Conservation (phyloP, 441 rosid species). For the Aleurites moluccanus region DNA sequence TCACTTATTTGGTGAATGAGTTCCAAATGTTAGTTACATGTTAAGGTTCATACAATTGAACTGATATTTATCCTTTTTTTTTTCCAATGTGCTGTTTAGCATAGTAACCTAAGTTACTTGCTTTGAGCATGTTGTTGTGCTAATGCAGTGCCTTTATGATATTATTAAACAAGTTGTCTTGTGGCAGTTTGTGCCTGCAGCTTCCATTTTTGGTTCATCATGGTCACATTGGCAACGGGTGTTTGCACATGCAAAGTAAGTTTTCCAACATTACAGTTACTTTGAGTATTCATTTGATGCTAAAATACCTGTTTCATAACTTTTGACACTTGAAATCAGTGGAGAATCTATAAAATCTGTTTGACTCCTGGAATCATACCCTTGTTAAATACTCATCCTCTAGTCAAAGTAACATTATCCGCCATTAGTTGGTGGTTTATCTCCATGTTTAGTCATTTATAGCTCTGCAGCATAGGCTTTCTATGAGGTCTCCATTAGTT, state of each 20-base stretch:
- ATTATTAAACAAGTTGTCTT: constrained; percentile 13
- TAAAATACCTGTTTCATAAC: neutral
- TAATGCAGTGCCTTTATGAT: neutral
- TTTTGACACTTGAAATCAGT: neutral
- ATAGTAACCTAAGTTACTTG: neutral
- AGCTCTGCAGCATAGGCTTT: neutral
- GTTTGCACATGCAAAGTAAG: constrained; percentile 60
- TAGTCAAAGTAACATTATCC: neutral
- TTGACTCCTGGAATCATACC: neutral
- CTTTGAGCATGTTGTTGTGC: constrained; percentile 9
- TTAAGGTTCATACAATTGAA: neutral
- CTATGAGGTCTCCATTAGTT: neutral
- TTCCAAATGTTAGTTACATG: neutral
- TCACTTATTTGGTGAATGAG: constrained; percentile 6
- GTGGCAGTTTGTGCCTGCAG: constrained; percentile 66
- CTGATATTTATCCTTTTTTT: neutral
- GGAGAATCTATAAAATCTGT: neutral
- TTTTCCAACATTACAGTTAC: constrained; percentile 12
- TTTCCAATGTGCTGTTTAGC: neutral
- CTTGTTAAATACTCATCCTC: neutral
- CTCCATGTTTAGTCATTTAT: constrained; percentile 5
- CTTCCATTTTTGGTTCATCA: constrained; percentile 68
- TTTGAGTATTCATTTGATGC: neutral
- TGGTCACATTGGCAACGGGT: constrained; percentile 70
- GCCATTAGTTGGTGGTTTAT: neutral